phyloP scores from a whole-genome alignment of 805 yeast genomes.

The Metschnikowia drakensbergensis region DNA sequence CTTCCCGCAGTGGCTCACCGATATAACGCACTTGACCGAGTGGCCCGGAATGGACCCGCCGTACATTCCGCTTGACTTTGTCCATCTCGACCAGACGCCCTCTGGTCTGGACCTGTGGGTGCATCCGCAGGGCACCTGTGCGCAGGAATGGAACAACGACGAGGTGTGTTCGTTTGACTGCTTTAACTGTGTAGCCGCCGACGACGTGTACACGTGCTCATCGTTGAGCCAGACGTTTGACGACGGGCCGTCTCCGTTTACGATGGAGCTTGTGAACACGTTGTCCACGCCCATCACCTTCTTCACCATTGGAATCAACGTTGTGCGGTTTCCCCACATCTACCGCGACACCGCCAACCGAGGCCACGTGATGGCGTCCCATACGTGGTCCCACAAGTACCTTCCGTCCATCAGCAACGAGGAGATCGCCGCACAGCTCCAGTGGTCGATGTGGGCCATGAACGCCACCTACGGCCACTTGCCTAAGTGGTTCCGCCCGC shows the following conservation, averaged over 20 bases:
- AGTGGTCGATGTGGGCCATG: conserved; percentile 98
- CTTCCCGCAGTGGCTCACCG: conserved; percentile 77
- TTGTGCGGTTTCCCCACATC: conserved; percentile 70
- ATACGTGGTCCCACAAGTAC: conserved; percentile 90
- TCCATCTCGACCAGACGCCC: conserved; percentile 55
- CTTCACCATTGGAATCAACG: conserved; percentile 80
- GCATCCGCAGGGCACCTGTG: conserved; percentile 60
- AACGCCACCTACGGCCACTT: conserved; percentile 85
- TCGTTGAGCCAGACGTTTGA: conserved; percentile 84
- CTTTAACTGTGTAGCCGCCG: conserved; percentile 66
- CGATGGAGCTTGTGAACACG: conserved; percentile 54
- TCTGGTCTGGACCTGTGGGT: conserved; percentile 28
- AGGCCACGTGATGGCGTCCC: conserved; percentile 84
- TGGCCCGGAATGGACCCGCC: conserved; percentile 94
- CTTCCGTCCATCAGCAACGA: conserved; percentile 76
- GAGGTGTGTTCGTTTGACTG: conserved; percentile 79
- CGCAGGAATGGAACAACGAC: conserved; percentile 40
- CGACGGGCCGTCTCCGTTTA: conserved; percentile 85
- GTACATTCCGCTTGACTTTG: conserved; percentile 73
- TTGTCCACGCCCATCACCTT: conserved; percentile 62
- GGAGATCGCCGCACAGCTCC: conserved; percentile 79
- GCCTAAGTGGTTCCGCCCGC: conserved; percentile 95
- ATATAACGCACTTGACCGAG: conserved; percentile 62
- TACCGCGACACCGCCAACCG: conserved; percentile 50
- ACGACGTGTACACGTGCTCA: conserved; percentile 75